Base-by-base conservation (phyloP, 2,329 filamentous ascomycete species). In the Aureobasidium sp. region DNA sequence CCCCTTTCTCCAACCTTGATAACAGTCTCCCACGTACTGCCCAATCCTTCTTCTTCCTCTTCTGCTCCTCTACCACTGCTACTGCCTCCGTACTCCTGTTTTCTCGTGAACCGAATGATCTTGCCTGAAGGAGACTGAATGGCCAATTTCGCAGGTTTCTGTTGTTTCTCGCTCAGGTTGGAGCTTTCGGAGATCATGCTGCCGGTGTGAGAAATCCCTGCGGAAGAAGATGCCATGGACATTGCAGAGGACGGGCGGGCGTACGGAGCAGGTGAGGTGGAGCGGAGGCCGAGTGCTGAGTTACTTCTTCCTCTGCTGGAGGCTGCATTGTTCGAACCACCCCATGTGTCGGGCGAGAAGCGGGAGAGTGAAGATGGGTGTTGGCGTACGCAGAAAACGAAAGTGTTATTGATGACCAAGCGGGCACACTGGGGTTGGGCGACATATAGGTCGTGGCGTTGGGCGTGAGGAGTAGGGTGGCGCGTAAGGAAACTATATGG, bases 401-500 rank as follows among this genome's bases (percentile, higher is more conserved):
- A 99, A 0, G 94, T 99, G 72, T 99, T 97, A 78, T 97, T 97
- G 61, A 96, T 81, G 1, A 91, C 92, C 32, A 99, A 80, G 30
- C 87, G 85, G 66, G 88, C 83, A 73, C 94, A 99, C 74, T 99
- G 95, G 1, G 95, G 94, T 71, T 97, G 94, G 48, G 92, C 90
- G 65, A 99, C 90, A 74, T 99, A 99, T 62, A 99, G 86, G 72
- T 99, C 94, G 74, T 99, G 92, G 45, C 93, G 85, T 71, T 96
- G 91, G n/a, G 94, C 94, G 73, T 99, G 94, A 9, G 94, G 94
- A 3, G 94, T 99, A 8, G 95, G 95, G 72, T 99, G 94, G 5
- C 94, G 85, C 42, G 88, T 88, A 49, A 97, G 82, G 74, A 97
- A 99, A 63, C 96, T 91, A 74, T 96, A 99, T 0, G 90, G 85